phyloP scores from a whole-genome alignment of 2,329 filamentous ascomycete genomes.

The Botryosphaeria dothidea region DNA sequence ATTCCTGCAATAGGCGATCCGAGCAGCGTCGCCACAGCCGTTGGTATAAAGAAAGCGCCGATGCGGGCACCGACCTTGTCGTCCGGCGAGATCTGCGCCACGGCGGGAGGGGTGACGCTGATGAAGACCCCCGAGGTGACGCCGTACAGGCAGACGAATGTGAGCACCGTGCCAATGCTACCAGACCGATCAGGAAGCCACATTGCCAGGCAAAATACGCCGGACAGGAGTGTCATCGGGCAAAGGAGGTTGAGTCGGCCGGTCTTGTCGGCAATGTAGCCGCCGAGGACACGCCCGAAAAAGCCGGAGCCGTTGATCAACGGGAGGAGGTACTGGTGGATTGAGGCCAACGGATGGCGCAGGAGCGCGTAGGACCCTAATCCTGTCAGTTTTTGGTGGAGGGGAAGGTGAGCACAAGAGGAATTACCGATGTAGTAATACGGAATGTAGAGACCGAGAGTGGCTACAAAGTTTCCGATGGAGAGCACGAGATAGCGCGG shows the following conservation, averaged over 20 bases:
- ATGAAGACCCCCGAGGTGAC: constrained; percentile 21
- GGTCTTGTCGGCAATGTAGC: constrained; percentile 13
- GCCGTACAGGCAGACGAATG: constrained; percentile 18
- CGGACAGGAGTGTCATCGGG: constrained; percentile 19
- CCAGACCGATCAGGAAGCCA: constrained; percentile 14
- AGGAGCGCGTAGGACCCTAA: constrained; percentile 16
- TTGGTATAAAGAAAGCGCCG: constrained; percentile 15
- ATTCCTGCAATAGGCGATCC: constrained; percentile 15
- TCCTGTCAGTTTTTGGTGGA: not conserved
- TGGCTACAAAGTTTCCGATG: constrained; percentile 19
- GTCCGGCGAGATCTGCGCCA: constrained; percentile 17
- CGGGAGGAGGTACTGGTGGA: constrained; percentile 18
- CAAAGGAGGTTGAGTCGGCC: constrained; percentile 14
- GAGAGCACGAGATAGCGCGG: constrained; percentile 14
- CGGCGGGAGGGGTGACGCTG: constrained; percentile 14
- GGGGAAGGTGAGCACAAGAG: not conserved
- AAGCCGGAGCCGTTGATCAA: constrained; percentile 18
- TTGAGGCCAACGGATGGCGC: constrained; percentile 4
- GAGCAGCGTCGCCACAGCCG: constrained; percentile 14
- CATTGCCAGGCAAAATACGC: constrained; percentile 13
- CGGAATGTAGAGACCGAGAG: constrained; percentile 18
- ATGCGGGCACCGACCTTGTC: constrained; percentile 18
- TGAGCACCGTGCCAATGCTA: constrained; percentile 1
- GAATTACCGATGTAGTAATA: constrained; percentile 21
- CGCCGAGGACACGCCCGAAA: constrained; percentile 17